Evolutionary conservation across 306 rosid species (phyloP).

Genomic region (Mucuna pruriens): DNA sequence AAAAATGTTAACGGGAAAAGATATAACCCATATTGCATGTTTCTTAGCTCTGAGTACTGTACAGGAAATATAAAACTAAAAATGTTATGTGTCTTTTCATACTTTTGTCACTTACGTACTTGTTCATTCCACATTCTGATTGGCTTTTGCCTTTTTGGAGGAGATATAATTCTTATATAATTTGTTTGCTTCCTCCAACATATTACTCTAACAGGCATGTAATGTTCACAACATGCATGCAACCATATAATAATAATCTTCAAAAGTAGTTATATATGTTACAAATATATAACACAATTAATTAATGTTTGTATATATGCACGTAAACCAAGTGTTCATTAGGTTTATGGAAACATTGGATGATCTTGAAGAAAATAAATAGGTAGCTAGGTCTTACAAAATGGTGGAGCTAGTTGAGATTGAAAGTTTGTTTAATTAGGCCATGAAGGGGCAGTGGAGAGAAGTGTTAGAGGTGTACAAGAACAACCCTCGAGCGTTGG

Average conservation of each 20-base stretch:
- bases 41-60: background rate
- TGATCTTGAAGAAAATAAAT: background rate
- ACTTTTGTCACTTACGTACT: background rate
- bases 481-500: conserved; percentile 22
- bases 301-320: no score
- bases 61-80: background rate
- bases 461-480: conserved; percentile 18
- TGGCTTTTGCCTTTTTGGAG: background rate
- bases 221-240: background rate
- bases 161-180: background rate
- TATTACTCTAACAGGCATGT: background rate
- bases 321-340: background rate
- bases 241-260: conserved; percentile 9
- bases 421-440: conserved; percentile 20
- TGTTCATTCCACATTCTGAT: conserved; percentile 23
- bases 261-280: background rate
- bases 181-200: conserved; percentile 21
- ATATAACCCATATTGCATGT: background rate
- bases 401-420: conserved; percentile 25
- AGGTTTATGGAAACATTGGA: background rate
- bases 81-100: background rate
- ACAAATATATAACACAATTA: background rate
- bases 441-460: conserved; percentile 42
- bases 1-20: background rate
- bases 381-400: background rate